These are phyloP conservation scores for Williopsis jadinii DNA, from an alignment of 1,139 yeast species.

Conservation along the genomic window DNA sequence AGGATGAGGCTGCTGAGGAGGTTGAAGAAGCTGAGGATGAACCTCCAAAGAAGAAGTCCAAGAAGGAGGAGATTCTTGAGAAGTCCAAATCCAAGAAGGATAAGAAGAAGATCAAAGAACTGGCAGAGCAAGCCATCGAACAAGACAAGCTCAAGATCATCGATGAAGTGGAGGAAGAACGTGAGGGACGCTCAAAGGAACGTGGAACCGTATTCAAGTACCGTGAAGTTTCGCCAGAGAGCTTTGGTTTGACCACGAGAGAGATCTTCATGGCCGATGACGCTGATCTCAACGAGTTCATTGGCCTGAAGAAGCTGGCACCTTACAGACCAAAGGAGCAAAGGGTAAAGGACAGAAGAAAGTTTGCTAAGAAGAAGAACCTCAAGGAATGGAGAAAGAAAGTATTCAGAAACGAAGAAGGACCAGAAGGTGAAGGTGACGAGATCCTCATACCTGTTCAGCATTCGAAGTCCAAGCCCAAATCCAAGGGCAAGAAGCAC, in stretches of 20 bases:
- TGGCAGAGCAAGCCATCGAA: conserved; percentile 69
- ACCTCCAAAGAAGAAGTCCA: conserved; percentile 33
- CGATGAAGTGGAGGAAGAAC: conserved; percentile 57
- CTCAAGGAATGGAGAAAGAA: conserved; percentile 86
- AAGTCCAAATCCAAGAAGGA: conserved; percentile 59
- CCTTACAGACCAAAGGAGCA: conserved; percentile 79
- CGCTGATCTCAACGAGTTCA: conserved; percentile 69
- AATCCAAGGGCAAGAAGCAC: background rate
- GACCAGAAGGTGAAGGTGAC: conserved; percentile 37
- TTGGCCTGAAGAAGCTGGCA: conserved; percentile 88
- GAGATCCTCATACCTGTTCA: conserved; percentile 35
- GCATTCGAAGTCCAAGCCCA: conserved; percentile 4
- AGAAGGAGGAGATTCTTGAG: conserved; percentile 44
- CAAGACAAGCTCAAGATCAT: conserved; percentile 40
- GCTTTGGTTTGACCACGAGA: conserved; percentile 77
- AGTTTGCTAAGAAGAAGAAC: conserved; percentile 75
- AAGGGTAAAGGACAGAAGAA: conserved; percentile 72
- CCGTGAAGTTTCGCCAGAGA: conserved; percentile 92
- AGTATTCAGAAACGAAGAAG: conserved; percentile 63
- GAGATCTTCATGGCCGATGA: conserved; percentile 92
- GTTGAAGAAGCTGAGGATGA: conserved; percentile 17
- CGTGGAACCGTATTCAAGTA: conserved; percentile 58
- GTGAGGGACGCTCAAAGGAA: conserved; percentile 43
- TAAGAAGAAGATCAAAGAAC: conserved; percentile 50
- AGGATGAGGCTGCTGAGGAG: conserved; percentile 17